phyloP scores from a whole-genome alignment of 1,284 basidiomycete genomes.

The Hypsizygus ulmarius region DNA sequence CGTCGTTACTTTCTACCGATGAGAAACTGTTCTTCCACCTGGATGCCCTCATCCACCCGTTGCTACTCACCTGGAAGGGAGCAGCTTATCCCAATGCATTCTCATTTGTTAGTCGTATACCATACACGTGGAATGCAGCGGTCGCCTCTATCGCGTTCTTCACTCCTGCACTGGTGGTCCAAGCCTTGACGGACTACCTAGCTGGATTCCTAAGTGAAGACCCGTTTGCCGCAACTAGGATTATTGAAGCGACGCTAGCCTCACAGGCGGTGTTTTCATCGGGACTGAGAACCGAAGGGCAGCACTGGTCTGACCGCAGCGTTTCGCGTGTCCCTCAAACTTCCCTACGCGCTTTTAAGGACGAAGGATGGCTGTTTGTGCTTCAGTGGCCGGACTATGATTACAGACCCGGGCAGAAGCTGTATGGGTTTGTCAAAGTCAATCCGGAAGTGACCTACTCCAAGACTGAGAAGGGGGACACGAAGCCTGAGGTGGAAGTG shows the following conservation, averaged over 20 bases:
- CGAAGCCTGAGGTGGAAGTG: too few species aligned
- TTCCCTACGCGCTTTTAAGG: not conserved
- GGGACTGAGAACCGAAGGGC: not conserved
- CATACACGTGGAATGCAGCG: not conserved
- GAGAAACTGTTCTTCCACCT: slow-evolving; percentile 10
- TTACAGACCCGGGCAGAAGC: not conserved
- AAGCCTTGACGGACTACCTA: slow-evolving; percentile 10
- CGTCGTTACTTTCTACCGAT: not conserved
- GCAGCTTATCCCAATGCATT: slow-evolving; percentile 6
- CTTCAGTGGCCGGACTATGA: not conserved
- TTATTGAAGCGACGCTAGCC: not conserved
- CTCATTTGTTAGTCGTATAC: not conserved
- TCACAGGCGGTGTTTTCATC: slow-evolving; percentile 9
- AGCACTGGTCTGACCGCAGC: slow-evolving; percentile 5
- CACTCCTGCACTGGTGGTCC: slow-evolving; percentile 11
- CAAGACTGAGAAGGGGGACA: too few species aligned
- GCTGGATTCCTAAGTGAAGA: not conserved
- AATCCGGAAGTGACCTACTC: not conserved
- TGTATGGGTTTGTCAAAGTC: slow-evolving; percentile 4
- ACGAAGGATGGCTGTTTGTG: slow-evolving; percentile 12
- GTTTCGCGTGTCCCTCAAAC: slow-evolving; percentile 6
- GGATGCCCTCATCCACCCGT: slow-evolving; percentile 12
- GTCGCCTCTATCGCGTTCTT: slow-evolving; percentile 12
- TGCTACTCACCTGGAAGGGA: not conserved
- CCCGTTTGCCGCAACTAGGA: not conserved